Conservation (phyloP, 2,329 filamentous ascomycete genomes). For the Beauveria sp. region DNA sequence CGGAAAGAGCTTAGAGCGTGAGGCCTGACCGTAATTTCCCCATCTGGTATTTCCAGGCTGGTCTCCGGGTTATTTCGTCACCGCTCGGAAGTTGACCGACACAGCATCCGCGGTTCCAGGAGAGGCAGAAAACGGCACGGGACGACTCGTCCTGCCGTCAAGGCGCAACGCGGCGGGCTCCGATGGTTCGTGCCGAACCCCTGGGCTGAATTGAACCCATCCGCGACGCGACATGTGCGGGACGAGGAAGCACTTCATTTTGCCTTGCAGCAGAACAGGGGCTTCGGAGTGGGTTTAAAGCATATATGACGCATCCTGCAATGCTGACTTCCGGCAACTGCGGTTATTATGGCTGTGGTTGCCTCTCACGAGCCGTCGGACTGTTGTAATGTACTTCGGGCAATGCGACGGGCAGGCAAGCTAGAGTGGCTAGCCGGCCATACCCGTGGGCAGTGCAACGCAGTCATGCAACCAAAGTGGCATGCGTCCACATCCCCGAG, state of each 20-base stretch:
- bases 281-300: not conserved
- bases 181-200: too few relatives aligned
- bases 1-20: too few relatives aligned
- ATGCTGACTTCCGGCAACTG: not conserved
- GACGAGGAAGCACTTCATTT: not conserved
- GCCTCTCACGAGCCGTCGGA: not conserved
- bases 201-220: too few relatives aligned
- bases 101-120: too few relatives aligned
- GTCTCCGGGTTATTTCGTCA: too few relatives aligned
- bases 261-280: not conserved
- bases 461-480: not conserved
- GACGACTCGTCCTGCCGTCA: too few relatives aligned
- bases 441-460: not conserved
- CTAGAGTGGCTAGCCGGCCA: not conserved
- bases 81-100: too few relatives aligned
- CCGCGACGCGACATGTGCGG: not conserved
- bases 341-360: not conserved
- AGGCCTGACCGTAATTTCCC: too few relatives aligned
- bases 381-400: not conserved
- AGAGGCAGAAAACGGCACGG: too few relatives aligned
- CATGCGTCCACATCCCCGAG: not conserved
- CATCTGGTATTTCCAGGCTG: too few relatives aligned
- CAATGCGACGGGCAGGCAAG: not conserved
- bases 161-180: too few relatives aligned
- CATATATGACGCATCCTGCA: not conserved